Evolutionary conservation across 2,329 filamentous ascomycete genomes (phyloP), one percentile per base, ranked within the genome.

Genomic region (Fulvia fulva): DNA sequence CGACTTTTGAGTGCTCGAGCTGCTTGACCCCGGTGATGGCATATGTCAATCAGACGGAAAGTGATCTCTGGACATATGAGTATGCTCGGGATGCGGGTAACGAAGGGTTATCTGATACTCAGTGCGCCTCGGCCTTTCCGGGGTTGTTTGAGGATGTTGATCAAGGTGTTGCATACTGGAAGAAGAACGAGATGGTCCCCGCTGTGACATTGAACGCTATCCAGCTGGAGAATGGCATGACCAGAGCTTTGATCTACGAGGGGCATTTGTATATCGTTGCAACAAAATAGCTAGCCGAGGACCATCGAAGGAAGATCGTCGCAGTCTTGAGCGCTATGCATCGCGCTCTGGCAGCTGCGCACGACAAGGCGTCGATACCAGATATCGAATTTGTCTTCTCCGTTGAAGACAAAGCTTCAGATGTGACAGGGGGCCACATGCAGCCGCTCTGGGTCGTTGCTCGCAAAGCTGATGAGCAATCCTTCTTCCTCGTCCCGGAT

Each of bases 401-500:
- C 53, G 77, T 75, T 28, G 72, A 76, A 6, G 77, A 81, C 59
- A 78, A 80, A 62, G 63, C 57, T 19, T 58, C 59, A 21, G 63
- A 62, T 55, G 64, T 63, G n/a, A 59, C 57, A 16, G 60, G 63
- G 72, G 53, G 71, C 65, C 23, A 72, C 14, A 68, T 71, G 30
- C 58, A 65, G 6, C 64, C 65, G n/a, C 55, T 68, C 11, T 82
- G 80, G 80, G 60, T 64, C 3, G 57, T 64, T 32, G 64, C 65
- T 8, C 53, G 61, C 6, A 58, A 62, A 43, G 62, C 64, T 71
- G 50, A 70, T 63, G 34, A 73, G n/a, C 73, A 78, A 32, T 67
- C 67, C 7, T 67, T 73, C 14, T 82, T 80, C 78, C 70, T 82
- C 19, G 78, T 82, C 69, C 80, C 80, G 0, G 80, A 82, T 61